Percentiles rank a stretch among this genome's conserved stretches.
These are phyloP conservation scores for Lachnum nothofagi DNA, from an alignment of 2,329 filamentous ascomycete genomes.

Conservation along the genomic window DNA sequence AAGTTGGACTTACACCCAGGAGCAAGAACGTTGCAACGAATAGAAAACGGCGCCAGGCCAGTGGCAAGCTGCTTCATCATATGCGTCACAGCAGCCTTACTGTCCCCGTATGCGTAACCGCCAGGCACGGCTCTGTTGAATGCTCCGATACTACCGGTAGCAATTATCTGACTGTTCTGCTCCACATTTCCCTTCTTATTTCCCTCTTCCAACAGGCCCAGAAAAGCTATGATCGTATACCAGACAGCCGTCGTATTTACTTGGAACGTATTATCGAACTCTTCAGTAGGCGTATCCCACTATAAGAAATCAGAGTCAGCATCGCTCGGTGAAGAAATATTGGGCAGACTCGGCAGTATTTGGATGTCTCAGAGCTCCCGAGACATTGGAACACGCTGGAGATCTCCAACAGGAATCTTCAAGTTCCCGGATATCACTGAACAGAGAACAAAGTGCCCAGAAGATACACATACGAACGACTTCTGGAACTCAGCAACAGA, in stretches of 20 bases:
- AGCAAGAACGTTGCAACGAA: slow-evolving; percentile 40
- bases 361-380: too few relatives aligned
- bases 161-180: slow-evolving; percentile 53
- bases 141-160: slow-evolving; percentile 66
- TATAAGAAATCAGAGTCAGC: too few relatives aligned
- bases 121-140: slow-evolving; percentile 36
- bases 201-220: slow-evolving; percentile 60
- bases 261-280: slow-evolving; percentile 40
- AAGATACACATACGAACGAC: background rate
- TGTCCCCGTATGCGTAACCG: slow-evolving; percentile 65
- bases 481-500: background rate
- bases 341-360: too few relatives aligned
- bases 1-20: slow-evolving; percentile 12
- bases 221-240: slow-evolving; percentile 62
- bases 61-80: slow-evolving; percentile 64
- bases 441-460: background rate
- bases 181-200: slow-evolving; percentile 53
- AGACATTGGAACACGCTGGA: too few relatives aligned
- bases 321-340: too few relatives aligned
- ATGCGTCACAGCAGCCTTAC: slow-evolving; percentile 68
- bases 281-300: slow-evolving; percentile 19
- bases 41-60: slow-evolving; percentile 55
- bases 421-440: too few relatives aligned
- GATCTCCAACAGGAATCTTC: too few relatives aligned
- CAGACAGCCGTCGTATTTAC: slow-evolving; percentile 62